phyloP scores from a whole-genome alignment of 768 basidiomycete species.

The Hericium rajendrae region DNA sequence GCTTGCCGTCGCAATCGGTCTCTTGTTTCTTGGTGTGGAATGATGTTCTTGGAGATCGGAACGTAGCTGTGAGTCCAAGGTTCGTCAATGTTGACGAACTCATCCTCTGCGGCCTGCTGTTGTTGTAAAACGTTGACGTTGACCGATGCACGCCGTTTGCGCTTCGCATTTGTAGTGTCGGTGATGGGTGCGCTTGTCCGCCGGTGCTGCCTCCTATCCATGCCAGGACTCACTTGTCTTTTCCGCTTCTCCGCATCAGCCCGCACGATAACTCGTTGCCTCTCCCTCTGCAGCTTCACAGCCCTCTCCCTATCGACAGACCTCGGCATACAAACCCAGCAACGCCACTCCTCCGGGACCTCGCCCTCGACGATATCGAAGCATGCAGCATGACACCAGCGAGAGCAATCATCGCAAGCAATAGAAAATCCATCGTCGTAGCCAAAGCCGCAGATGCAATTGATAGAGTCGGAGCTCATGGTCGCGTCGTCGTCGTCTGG shows the following conservation, averaged over 20 bases:
- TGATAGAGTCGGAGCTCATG: conserved; percentile 37
- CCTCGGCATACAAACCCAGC: conserved; percentile 56
- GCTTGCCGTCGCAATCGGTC: conserved; percentile 49
- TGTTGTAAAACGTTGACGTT: conserved; percentile 12
- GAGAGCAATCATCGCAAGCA: conserved; percentile 72
- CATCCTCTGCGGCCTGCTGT: conserved; percentile 28
- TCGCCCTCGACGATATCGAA: conserved; percentile 48
- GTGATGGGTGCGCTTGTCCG: conserved; percentile 26
- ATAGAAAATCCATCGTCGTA: conserved; percentile 82
- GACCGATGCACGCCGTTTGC: conserved; percentile 31
- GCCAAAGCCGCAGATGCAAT: conserved; percentile 66
- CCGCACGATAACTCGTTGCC: conserved; percentile 21
- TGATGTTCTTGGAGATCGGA: conserved; percentile 36
- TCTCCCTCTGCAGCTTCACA: conserved; percentile 33
- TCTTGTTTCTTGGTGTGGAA: conserved; percentile 33
- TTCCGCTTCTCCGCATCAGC: conserved; percentile 16
- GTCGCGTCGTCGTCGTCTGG: conserved; percentile 13
- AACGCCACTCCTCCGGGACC: conserved; percentile 70
- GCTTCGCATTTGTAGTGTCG: conserved; percentile 25
- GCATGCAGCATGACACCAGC: conserved; percentile 82
- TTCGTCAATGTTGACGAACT: conserved; percentile 41
- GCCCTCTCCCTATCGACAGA: conserved; percentile 40
- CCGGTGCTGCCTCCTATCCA: conserved; percentile 27
- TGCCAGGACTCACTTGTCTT: conserved; percentile 29
- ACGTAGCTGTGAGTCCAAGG: conserved; percentile 37